A percentile compares a stretch with the other conserved stretches of the same genome.
These are phyloP conservation scores for Kwoniella sp. DNA, from an alignment of 768 basidiomycete species.

Conservation along the genomic window DNA sequence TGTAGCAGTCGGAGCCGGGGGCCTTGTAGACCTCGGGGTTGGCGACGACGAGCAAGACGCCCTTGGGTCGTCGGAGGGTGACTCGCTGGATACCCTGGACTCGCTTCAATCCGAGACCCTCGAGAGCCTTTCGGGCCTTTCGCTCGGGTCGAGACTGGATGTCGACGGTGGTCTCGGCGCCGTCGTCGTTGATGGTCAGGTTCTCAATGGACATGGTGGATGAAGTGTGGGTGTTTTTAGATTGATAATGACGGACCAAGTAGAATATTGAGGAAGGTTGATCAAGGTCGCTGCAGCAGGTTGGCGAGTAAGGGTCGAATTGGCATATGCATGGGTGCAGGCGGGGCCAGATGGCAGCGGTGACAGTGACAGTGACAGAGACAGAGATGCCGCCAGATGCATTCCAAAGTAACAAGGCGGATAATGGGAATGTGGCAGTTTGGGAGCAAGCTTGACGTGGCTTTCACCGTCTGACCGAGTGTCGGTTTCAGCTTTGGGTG, in stretches of 20 bases:
- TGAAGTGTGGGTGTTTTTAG: constrained; percentile 56
- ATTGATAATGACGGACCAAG: background rate
- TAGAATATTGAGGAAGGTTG: background rate
- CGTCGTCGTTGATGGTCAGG: constrained; percentile 63
- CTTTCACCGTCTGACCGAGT: too few relatives aligned
- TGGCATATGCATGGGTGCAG: too few relatives aligned
- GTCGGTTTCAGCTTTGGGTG: too few relatives aligned
- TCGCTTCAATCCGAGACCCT: constrained; percentile 82
- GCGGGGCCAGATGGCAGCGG: background rate
- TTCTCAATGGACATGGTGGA: constrained; percentile 61
- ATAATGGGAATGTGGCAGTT: constrained; percentile 23
- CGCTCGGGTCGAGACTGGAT: constrained; percentile 92
- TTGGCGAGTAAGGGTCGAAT: background rate
- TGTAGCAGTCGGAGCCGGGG: constrained; percentile 95
- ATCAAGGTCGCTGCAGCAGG: too few relatives aligned
- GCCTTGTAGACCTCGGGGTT: constrained; percentile 98
- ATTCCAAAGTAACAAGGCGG: too few relatives aligned
- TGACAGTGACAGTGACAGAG: too few relatives aligned
- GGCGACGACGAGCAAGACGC: constrained; percentile 90
- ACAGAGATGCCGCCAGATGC: too few relatives aligned
- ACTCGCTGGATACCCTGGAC: constrained; percentile 92
- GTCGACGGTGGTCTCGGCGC: constrained; percentile 67
- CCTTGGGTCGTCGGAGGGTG: constrained; percentile 90
- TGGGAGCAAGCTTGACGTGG: background rate
- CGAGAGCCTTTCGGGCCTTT: constrained; percentile 89